Conservation (phyloP, 805 yeast genomes). For the Cyberlindnera maclurae region DNA sequence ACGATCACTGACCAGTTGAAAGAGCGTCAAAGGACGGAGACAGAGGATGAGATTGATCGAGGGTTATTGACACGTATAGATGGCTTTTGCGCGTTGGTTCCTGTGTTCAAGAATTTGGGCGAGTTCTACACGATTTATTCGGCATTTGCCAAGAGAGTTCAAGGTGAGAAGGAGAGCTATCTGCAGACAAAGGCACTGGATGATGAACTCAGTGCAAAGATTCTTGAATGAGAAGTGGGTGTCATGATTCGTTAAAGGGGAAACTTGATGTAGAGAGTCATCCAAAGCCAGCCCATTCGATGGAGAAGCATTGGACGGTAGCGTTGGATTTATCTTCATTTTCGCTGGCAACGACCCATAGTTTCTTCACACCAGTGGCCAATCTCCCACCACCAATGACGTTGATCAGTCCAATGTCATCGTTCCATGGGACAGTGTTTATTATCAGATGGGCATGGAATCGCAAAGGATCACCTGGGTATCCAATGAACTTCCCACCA, state of each 20-base stretch:
- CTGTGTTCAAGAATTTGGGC: conserved; percentile 46
- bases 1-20: conserved; percentile 38
- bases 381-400: conserved; percentile 82
- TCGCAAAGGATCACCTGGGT: conserved; percentile 91
- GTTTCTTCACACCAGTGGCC: conserved; percentile 88
- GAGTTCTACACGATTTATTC: conserved; percentile 44
- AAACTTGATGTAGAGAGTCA: conserved; percentile 21
- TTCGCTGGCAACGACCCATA: conserved; percentile 55
- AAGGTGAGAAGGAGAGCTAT: conserved; percentile 29
- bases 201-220: conserved; percentile 13
- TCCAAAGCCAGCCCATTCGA: conserved; percentile 98
- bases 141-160: conserved; percentile 39
- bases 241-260: not conserved
- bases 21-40: conserved; percentile 17
- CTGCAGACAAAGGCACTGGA: conserved; percentile 24
- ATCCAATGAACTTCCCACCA: conserved; percentile 84
- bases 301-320: conserved; percentile 47
- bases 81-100: conserved; percentile 40
- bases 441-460: conserved; percentile 85
- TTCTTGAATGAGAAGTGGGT: conserved; percentile 5
- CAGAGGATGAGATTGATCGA: conserved; percentile 24
- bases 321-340: conserved; percentile 17
- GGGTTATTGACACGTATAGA: conserved; percentile 38
- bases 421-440: conserved; percentile 39
- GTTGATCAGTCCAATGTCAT: conserved; percentile 48